phyloP scores from a whole-genome alignment of 2,329 filamentous ascomycete species.

The Stylonectria norvegica region DNA sequence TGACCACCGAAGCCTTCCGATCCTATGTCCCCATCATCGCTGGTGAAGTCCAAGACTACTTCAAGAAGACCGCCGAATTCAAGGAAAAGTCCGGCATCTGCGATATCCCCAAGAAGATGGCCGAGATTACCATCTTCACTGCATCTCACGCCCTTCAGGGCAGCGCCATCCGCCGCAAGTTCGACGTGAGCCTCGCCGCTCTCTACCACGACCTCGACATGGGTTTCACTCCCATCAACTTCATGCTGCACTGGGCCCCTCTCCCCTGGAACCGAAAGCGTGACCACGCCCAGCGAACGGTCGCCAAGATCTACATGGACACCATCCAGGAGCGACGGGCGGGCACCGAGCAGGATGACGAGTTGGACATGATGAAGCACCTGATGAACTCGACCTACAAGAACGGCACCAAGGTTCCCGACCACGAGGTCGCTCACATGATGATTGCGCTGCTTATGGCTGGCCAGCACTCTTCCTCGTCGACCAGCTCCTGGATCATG shows the following conservation, averaged over 20 bases:
- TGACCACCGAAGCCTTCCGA: conserved; percentile 70
- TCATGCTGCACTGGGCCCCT: conserved; percentile 83
- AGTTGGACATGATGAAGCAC: conserved; percentile 83
- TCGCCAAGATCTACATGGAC: conserved; percentile 78
- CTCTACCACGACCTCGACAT: conserved; percentile 88
- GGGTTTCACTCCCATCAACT: conserved; percentile 87
- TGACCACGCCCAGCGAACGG: conserved; percentile 74
- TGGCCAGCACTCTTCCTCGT: conserved; percentile 84
- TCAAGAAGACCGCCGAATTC: conserved; percentile 65
- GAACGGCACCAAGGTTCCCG: conserved; percentile 72
- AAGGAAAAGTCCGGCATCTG: conserved; percentile 65
- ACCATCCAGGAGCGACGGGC: conserved; percentile 71
- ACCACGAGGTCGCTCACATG: conserved; percentile 84
- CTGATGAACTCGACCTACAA: conserved; percentile 85
- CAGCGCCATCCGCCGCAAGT: conserved; percentile 74
- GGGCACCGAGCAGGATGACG: conserved; percentile 45
- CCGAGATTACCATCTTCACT: conserved; percentile 86
- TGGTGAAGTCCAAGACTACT: conserved; percentile 68
- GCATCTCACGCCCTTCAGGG: conserved; percentile 83
- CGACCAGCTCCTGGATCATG: conserved; percentile 81
- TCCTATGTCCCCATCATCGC: conserved; percentile 77
- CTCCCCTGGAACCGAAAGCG: conserved; percentile 84
- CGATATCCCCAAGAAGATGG: conserved; percentile 72
- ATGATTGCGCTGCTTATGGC: conserved; percentile 94
- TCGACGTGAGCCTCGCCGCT: conserved; percentile 75